Evolutionary conservation across 1,139 yeast species (phyloP).

Genomic region (Kodamaea alishanica): DNA sequence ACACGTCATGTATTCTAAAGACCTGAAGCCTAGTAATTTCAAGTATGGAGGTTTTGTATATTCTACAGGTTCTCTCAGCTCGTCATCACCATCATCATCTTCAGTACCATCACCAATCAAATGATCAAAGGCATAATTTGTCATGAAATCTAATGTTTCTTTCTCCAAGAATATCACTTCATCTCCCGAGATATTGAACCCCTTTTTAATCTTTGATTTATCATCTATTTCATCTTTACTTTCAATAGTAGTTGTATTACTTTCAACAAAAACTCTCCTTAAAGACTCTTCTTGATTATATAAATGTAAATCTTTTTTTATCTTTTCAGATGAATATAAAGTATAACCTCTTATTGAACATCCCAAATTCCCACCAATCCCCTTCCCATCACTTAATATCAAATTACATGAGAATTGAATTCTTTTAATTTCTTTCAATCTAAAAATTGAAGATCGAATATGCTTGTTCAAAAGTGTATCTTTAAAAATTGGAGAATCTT

Average conservation of each 20-base stretch:
- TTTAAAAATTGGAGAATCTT: slow-evolving; percentile 11
- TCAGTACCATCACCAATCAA: slow-evolving; percentile 13
- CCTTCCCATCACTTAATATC: slow-evolving; percentile 38
- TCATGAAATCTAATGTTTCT: slow-evolving; percentile 29
- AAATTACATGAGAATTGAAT: slow-evolving; percentile 60
- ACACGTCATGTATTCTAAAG: slow-evolving; percentile 40
- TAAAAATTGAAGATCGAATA: slow-evolving; percentile 48
- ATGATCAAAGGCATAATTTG: slow-evolving; percentile 37
- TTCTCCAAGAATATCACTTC: slow-evolving; percentile 26
- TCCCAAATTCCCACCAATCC: slow-evolving; percentile 41
- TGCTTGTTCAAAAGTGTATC: slow-evolving; percentile 43
- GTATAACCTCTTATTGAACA: slow-evolving; percentile 73
- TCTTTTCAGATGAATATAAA: slow-evolving; percentile 52
- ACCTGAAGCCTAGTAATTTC: slow-evolving; percentile 66
- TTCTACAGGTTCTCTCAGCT: slow-evolving; percentile 9
- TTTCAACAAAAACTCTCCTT: slow-evolving; percentile 50
- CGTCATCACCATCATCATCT: slow-evolving; percentile 13
- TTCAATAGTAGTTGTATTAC: slow-evolving; percentile 25
- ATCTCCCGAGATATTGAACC: slow-evolving; percentile 26
- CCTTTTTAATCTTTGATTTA: slow-evolving; percentile 19
- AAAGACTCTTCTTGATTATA: slow-evolving; percentile 52
- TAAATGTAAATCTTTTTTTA: slow-evolving; percentile 35
- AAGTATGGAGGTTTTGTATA: slow-evolving; percentile 36
- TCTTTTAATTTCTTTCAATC: slow-evolving; percentile 60
- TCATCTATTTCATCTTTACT: slow-evolving; percentile 19